phyloP scores from a whole-genome alignment of 2,329 filamentous ascomycete species.

The Cercospora canescens region DNA sequence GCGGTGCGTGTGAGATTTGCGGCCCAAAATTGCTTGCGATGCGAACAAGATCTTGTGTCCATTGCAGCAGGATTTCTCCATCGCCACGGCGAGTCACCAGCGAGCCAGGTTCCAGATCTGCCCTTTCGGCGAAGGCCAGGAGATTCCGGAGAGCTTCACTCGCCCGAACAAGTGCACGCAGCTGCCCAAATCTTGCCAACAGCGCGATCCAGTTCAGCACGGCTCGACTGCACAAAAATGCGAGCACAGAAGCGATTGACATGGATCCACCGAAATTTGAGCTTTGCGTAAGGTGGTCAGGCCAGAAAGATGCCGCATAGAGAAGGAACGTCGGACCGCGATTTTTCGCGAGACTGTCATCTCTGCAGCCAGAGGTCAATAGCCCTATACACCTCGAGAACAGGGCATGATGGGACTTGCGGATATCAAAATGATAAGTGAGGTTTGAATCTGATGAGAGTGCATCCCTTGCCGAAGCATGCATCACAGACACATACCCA shows the following conservation, averaged over 20 bases:
- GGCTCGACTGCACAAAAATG: neutral
- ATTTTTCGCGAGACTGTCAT: neutral
- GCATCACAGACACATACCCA: neutral
- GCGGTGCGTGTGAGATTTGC: neutral
- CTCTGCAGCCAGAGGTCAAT: neutral
- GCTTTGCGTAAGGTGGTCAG: neutral
- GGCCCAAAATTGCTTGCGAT: neutral
- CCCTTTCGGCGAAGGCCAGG: no score
- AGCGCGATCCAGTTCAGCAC: neutral
- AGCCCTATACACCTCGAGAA: neutral
- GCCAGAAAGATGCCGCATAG: neutral
- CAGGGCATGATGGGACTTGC: neutral
- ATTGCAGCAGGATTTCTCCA: neutral
- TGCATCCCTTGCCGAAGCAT: neutral
- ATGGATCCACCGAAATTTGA: neutral
- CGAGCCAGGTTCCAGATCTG: no score
- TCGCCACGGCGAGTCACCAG: no score
- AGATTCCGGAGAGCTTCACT: neutral
- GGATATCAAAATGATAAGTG: neutral
- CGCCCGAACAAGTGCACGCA: neutral
- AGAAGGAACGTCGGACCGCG: neutral
- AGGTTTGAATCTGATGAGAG: neutral
- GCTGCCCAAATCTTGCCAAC: neutral
- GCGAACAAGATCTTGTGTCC: neutral
- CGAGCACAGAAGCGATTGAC: neutral